Conservation (phyloP, 495 filamentous ascomycete genomes). For the Tuber magnatum region DNA sequence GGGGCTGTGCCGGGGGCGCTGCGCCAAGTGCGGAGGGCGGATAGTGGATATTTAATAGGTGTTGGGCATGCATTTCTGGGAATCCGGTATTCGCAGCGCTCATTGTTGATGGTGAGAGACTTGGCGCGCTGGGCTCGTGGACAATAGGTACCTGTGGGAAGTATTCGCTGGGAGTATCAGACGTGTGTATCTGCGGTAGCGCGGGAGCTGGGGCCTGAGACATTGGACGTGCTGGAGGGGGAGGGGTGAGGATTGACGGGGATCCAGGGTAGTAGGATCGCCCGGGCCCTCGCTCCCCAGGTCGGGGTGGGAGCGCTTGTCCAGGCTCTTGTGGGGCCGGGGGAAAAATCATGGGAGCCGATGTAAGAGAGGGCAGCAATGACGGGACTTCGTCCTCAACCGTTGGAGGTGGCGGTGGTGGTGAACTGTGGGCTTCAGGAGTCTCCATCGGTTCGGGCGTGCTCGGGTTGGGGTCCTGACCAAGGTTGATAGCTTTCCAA, state of each 20-base stretch:
- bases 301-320: neutral
- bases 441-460: neutral
- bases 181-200: slow-evolving; percentile 45
- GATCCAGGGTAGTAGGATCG: neutral
- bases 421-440: slow-evolving; percentile 41
- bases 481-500: slow-evolving; percentile 78
- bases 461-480: slow-evolving; percentile 76
- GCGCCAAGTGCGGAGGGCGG: slow-evolving; percentile 16
- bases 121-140: slow-evolving; percentile 26
- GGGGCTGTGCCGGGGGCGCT: slow-evolving; percentile 26
- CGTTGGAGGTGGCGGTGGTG: slow-evolving; percentile 43
- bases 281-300: neutral
- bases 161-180: slow-evolving; percentile 44
- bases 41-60: slow-evolving; percentile 5
- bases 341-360: neutral
- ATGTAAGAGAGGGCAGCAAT: neutral
- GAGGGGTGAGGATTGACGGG: slow-evolving; percentile 4
- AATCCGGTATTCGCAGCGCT: slow-evolving; percentile 9
- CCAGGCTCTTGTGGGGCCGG: neutral
- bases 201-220: slow-evolving; percentile 44
- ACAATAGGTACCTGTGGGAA: slow-evolving; percentile 47
- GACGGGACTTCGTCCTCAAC: neutral
- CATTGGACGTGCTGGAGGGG: neutral
- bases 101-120: slow-evolving; percentile 22
- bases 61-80: slow-evolving; percentile 18